Evolutionary conservation across 495 filamentous ascomycete species (phyloP).

Genomic region (Hypomontagnella monticulosa): DNA sequence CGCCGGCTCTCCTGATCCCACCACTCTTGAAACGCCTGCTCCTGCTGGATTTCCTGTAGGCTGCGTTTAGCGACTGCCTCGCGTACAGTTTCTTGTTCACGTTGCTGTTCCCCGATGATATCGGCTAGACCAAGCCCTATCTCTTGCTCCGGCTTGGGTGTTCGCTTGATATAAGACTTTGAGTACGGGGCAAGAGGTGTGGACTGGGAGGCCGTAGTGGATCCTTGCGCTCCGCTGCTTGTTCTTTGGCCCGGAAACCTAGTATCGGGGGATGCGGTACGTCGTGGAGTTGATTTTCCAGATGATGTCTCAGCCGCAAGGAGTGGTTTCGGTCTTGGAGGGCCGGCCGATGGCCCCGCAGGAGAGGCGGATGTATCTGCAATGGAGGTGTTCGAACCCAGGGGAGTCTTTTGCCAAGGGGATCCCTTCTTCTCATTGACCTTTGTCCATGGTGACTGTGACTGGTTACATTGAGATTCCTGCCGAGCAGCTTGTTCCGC

Average conservation of each 20-base stretch:
- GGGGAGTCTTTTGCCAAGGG: slow-evolving; percentile 75
- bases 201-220: slow-evolving; percentile 23
- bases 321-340: slow-evolving; percentile 53
- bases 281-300: slow-evolving; percentile 46
- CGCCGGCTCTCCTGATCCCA: slow-evolving; percentile 92
- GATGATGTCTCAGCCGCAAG: slow-evolving; percentile 45
- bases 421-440: slow-evolving; percentile 58
- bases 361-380: slow-evolving; percentile 43
- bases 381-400: slow-evolving; percentile 44
- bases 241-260: slow-evolving; percentile 60
- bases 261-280: slow-evolving; percentile 65
- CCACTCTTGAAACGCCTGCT: slow-evolving; percentile 98
- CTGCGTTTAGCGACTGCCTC: slow-evolving; percentile 88
- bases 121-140: slow-evolving; percentile 81
- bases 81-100: slow-evolving; percentile 81
- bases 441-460: slow-evolving; percentile 50
- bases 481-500: slow-evolving; percentile 65
- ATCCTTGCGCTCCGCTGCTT: slow-evolving; percentile 22
- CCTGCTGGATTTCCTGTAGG: slow-evolving; percentile 91
- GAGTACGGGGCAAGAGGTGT: slow-evolving; percentile 57
- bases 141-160: slow-evolving; percentile 61
- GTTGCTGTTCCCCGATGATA: slow-evolving; percentile 86
- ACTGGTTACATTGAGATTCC: slow-evolving; percentile 52
- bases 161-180: slow-evolving; percentile 58
- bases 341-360: slow-evolving; percentile 60